phyloP scores from a whole-genome alignment of 108 stramenopile genomes.

The Stephanodiscus minutulus region DNA sequence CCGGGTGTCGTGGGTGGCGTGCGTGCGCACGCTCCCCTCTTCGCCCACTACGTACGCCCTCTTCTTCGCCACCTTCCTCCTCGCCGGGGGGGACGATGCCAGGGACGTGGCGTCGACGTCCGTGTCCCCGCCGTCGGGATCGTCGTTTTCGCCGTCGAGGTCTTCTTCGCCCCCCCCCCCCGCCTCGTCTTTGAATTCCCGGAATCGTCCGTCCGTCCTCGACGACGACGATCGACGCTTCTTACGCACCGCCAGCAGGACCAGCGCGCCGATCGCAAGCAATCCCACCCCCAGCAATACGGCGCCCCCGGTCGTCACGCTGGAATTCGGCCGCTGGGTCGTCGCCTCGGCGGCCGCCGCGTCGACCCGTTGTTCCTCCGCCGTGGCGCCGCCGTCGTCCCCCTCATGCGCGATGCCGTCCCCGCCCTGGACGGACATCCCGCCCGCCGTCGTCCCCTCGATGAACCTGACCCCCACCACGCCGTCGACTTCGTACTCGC shows the following conservation, averaged over 20 bases:
- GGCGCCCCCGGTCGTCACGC: background rate
- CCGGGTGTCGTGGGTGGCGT: constrained; percentile 8
- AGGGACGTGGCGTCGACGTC: constrained; percentile 6
- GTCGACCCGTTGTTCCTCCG: background rate
- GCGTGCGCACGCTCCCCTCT: constrained; percentile 8
- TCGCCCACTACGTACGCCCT: constrained; percentile 14
- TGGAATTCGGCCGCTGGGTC: background rate
- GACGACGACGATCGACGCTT: background rate
- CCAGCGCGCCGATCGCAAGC: background rate
- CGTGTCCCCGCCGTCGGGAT: no score
- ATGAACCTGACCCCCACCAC: background rate
- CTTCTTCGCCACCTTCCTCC: background rate
- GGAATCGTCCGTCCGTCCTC: background rate
- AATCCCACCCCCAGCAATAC: background rate
- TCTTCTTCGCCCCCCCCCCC: background rate
- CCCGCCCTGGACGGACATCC: background rate
- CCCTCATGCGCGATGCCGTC: background rate
- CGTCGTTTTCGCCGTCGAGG: background rate
- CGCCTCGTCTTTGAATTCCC: background rate
- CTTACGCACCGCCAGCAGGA: background rate
- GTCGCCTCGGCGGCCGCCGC: background rate
- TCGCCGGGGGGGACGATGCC: background rate
- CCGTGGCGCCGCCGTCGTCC: no score
- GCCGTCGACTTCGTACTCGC: background rate
- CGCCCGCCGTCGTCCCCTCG: background rate